Base-by-base conservation (phyloP, 1,139 yeast genomes). In the Pichia sp. region DNA sequence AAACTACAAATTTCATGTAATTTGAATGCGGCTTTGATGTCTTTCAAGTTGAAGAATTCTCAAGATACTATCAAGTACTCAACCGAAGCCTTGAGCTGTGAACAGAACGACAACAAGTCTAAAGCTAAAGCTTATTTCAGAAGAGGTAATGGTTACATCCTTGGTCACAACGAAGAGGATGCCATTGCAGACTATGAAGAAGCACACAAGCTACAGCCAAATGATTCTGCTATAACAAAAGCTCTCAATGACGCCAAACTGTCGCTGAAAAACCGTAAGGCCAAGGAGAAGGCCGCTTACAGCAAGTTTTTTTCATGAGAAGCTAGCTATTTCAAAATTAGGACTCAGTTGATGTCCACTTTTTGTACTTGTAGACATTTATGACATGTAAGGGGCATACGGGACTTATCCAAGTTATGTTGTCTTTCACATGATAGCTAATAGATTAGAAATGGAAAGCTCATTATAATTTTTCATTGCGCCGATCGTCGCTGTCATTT, bases 91-190 rank as follows among this genome's bases (percentile, higher is more conserved):
- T 75, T 89, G 54, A 85, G 78, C 42, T 79, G 78, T 31, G 85
- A 83, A 48, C 78, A 73, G 3, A 74, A 86, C 12, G 89, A 83
- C 52, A 86, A 80, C 54, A 80, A 83, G 62, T 83, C 88, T 33
- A 80, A 79, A 68, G 90, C 95, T 8, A 92, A 92, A 75, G 97
- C 97, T 0, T 75, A 80, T 52, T 92, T 87, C 74, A 83, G 97
- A 68, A 84, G 90, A 71, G 97, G 96, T 41, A 75, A 81, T 66
- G 97, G 95, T 1, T 77, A 83, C 63, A 71, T 81, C 55, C 73
- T 80, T 29, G 73, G 76, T 33, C 86, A 86, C 66, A 84, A 88
- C 67, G 88, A 85, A 58, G 92, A 84, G 41, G 79, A 75, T 51
- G 96, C 97, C 0, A 74, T 85, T 53, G 70, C 69, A 38, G 86